These are phyloP conservation scores for Parietaria judaica DNA, from an alignment of 306 rosid genomes.

Conservation along the genomic window DNA sequence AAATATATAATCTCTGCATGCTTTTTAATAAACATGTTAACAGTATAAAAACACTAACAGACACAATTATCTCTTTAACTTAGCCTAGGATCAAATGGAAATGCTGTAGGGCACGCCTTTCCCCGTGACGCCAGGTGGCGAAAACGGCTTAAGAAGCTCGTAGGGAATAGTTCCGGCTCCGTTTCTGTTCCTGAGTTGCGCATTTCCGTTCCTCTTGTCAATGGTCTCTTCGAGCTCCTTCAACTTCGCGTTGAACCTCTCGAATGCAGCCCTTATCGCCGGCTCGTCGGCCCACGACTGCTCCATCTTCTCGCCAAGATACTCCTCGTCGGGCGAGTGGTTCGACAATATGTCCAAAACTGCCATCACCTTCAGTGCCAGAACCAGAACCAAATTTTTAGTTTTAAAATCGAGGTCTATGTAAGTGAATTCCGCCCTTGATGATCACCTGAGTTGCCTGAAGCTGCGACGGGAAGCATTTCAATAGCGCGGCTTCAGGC, in stretches of 20 bases:
- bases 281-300: constrained; percentile 27
- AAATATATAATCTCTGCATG: no score
- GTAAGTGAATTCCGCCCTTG: no score
- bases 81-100: constrained; percentile 11
- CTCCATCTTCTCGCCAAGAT: constrained; percentile 23
- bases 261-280: constrained; percentile 26
- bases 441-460: constrained; percentile 18
- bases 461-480: constrained; percentile 31
- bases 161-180: constrained; percentile 35
- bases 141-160: constrained; percentile 35
- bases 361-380: constrained; percentile 17
- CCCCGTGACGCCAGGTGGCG: constrained; percentile 26
- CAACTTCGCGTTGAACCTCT: constrained; percentile 19
- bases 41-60: no score
- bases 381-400: no score
- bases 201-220: constrained; percentile 25
- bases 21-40: no score
- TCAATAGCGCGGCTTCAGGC: constrained; percentile 24
- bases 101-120: constrained; percentile 33
- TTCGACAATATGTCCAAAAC: constrained; percentile 24
- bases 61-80: no score
- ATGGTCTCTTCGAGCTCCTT: constrained; percentile 21
- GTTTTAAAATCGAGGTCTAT: no score
- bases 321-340: constrained; percentile 37
- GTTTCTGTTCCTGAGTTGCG: constrained; percentile 21